Percentiles rank a stretch among this genome's conserved stretches.
phyloP scores from a whole-genome alignment of 306 rosid genomes.

The Castanospermum australe region DNA sequence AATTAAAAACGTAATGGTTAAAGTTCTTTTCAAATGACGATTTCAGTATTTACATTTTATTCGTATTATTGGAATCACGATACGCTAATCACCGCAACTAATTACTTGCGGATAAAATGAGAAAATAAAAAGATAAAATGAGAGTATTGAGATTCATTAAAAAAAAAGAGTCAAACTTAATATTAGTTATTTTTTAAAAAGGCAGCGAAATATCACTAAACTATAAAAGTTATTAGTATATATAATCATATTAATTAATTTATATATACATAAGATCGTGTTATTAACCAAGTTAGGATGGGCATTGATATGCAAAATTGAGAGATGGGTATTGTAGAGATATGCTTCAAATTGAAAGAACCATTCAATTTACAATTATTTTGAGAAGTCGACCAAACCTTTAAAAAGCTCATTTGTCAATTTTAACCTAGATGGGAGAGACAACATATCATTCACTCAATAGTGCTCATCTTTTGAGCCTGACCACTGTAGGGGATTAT shows the following conservation, averaged over 20 bases:
- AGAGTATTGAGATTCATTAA: background rate
- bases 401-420: slow-evolving; percentile 30
- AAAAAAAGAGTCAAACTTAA: background rate
- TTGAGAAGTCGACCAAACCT: slow-evolving; percentile 27
- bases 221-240: background rate
- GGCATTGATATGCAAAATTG: background rate
- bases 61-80: too few relatives aligned
- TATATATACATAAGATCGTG: background rate
- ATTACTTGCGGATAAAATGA: too few relatives aligned
- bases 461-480: slow-evolving; percentile 26
- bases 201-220: background rate
- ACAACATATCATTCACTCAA: slow-evolving; percentile 25
- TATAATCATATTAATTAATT: background rate
- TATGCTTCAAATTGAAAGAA: slow-evolving; percentile 1
- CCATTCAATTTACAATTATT: slow-evolving; percentile 16
- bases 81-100: too few relatives aligned
- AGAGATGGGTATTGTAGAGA: background rate
- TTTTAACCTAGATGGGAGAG: slow-evolving; percentile 11
- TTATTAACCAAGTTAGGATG: background rate
- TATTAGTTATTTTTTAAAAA: background rate
- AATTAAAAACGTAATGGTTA: too few relatives aligned
- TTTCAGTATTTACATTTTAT: too few relatives aligned
- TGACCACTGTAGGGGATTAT: background rate
- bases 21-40: too few relatives aligned
- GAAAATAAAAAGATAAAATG: background rate